phyloP scores from a whole-genome alignment of 2,329 filamentous ascomycete species.

The Phialophora verrucosa region DNA sequence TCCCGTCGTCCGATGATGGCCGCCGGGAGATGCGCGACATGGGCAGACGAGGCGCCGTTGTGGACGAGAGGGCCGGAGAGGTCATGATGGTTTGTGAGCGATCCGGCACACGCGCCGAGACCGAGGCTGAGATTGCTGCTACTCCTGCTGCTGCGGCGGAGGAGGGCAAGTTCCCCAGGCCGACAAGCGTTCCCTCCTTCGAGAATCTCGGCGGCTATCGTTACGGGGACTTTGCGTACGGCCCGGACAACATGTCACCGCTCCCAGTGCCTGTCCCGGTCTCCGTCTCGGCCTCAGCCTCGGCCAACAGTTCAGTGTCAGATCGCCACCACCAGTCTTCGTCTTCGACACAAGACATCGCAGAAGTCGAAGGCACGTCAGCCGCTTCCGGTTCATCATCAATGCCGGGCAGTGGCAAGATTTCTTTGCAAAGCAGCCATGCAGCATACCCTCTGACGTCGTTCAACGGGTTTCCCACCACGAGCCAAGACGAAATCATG shows the following conservation, averaged over 20 bases:
- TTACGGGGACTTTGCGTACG: conserved; percentile 13
- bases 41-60: background rate
- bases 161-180: background rate
- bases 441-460: background rate
- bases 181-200: conserved; percentile 1
- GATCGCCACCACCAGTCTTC: background rate
- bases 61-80: background rate
- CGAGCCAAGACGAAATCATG: conserved; percentile 7
- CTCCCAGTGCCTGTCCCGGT: conserved; percentile 4
- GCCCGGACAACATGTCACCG: conserved; percentile 16
- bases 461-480: background rate
- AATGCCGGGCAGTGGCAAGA: background rate
- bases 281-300: background rate
- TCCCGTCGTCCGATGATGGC: background rate
- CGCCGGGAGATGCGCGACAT: background rate
- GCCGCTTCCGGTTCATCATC: background rate
- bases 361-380: conserved; percentile 6
- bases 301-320: background rate
- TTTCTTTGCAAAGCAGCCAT: background rate
- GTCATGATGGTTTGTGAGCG: background rate
- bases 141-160: background rate
- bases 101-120: background rate
- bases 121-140: background rate
- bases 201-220: conserved; percentile 19
- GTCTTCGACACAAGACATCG: background rate